Conservation (phyloP, 371 early-diverging fungal genomes). For the Smittium culicis region DNA sequence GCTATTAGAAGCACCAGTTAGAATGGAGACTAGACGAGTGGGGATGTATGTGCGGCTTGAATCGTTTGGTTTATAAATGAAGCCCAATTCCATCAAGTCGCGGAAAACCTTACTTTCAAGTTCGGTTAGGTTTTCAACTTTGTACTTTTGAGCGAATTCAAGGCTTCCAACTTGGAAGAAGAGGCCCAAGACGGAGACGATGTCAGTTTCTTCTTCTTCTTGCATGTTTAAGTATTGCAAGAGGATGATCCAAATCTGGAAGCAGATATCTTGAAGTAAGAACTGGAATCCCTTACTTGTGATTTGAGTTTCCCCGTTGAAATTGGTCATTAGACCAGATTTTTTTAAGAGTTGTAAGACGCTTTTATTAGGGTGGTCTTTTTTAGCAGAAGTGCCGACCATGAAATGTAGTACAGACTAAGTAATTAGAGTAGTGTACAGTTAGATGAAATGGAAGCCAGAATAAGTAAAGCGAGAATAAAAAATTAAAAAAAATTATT, state of each 20-base stretch:
- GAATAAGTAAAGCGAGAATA: no score
- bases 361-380: slow-evolving; percentile 50
- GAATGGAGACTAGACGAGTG: slow-evolving; percentile 76
- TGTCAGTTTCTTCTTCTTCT: slow-evolving; percentile 68
- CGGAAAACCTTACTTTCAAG: slow-evolving; percentile 71
- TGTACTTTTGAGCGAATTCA: slow-evolving; percentile 80
- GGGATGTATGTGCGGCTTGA: slow-evolving; percentile 71
- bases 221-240: slow-evolving; percentile 59
- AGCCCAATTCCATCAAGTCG: slow-evolving; percentile 78
- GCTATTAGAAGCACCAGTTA: slow-evolving; percentile 59
- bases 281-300: slow-evolving; percentile 95
- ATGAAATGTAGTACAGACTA: slow-evolving; percentile 73
- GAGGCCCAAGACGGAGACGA: slow-evolving; percentile 81
- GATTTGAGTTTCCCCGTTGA: slow-evolving; percentile 39
- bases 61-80: slow-evolving; percentile 72
- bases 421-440: slow-evolving; percentile 1
- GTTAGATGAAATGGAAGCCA: no score
- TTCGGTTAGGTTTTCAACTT: slow-evolving; percentile 61
- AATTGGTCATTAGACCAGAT: slow-evolving; percentile 59
- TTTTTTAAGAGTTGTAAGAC: slow-evolving; percentile 59
- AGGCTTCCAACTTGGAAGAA: slow-evolving; percentile 80
- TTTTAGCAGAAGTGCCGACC: slow-evolving; percentile 69
- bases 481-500: no score
- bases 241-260: slow-evolving; percentile 90
- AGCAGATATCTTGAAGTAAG: slow-evolving; percentile 77